Evolutionary conservation across 257 asterid genomes (phyloP).

Genomic region (Petunia secreta): DNA sequence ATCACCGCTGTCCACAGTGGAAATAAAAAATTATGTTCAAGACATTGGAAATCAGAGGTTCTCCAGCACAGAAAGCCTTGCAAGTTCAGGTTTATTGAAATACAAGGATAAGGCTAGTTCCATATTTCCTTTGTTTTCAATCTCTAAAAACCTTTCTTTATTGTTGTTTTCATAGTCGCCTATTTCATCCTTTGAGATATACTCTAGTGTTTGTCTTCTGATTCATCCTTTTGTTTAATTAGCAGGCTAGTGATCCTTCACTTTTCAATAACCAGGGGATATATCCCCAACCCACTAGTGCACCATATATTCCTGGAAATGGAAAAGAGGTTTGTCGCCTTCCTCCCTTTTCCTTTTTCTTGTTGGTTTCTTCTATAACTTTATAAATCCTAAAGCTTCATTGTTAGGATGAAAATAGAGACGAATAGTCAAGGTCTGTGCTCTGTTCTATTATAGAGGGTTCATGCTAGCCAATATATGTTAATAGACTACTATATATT

Average conservation of each 20-base stretch:
- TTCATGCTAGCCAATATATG: not conserved
- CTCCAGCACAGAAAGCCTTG: constrained; percentile 62
- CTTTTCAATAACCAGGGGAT: constrained; percentile 80
- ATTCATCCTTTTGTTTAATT: constrained; percentile 34
- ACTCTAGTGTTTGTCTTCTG: constrained; percentile 4
- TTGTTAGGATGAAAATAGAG: not conserved
- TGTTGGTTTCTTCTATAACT: constrained; percentile 20
- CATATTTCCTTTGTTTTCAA: constrained; percentile 28
- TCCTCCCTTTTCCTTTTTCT: not conserved
- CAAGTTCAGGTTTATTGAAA: constrained; percentile 73
- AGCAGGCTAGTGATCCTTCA: constrained; percentile 74
- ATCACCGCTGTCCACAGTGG: constrained; percentile 67
- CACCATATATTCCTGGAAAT: constrained; percentile 66
- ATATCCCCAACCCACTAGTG: constrained; percentile 76
- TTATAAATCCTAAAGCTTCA: not conserved
- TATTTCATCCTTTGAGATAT: constrained; percentile 18
- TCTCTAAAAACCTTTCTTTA: constrained; percentile 17
- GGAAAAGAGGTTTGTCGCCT: constrained; percentile 72
- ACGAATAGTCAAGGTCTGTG: not conserved
- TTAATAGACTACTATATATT: not conserved
- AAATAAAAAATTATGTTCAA: constrained; percentile 82
- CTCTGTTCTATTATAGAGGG: not conserved
- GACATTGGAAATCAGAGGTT: constrained; percentile 88
- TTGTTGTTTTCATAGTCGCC: constrained; percentile 9
- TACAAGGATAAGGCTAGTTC: constrained; percentile 76